These are phyloP conservation scores for Aspergillus sojae DNA, from an alignment of 2,329 filamentous ascomycete genomes.

Conservation along the genomic window DNA sequence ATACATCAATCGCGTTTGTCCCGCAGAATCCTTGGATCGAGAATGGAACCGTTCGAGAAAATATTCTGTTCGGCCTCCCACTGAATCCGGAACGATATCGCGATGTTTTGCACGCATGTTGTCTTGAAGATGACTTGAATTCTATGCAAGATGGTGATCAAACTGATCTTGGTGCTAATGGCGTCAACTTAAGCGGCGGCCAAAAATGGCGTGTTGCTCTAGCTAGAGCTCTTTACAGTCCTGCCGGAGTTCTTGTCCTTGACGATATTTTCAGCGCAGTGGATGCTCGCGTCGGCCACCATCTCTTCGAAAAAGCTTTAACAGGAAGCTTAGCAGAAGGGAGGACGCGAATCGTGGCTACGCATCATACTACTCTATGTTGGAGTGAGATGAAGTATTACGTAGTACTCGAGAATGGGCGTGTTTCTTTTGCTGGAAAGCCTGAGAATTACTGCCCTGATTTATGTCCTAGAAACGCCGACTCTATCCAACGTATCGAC, in stretches of 20 bases:
- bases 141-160: slow-evolving; percentile 73
- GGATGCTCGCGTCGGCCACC: slow-evolving; percentile 74
- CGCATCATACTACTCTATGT: slow-evolving; percentile 72
- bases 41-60: slow-evolving; percentile 74
- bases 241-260: slow-evolving; percentile 71
- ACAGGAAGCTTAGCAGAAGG: slow-evolving; percentile 70
- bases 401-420: slow-evolving; percentile 12
- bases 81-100: slow-evolving; percentile 66
- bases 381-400: slow-evolving; percentile 7
- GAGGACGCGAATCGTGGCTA: slow-evolving; percentile 74
- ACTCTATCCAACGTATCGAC: not conserved
- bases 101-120: slow-evolving; percentile 70
- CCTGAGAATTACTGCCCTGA: slow-evolving; percentile 3
- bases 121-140: slow-evolving; percentile 71
- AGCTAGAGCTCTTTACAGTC: slow-evolving; percentile 74
- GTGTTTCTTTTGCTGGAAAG: slow-evolving; percentile 2
- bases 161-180: slow-evolving; percentile 79
- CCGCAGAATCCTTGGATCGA: slow-evolving; percentile 81
- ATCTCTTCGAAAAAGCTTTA: slow-evolving; percentile 74
- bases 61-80: slow-evolving; percentile 74
- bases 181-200: slow-evolving; percentile 78
- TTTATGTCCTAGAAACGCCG: slow-evolving; percentile 35
- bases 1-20: slow-evolving; percentile 70
- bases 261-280: slow-evolving; percentile 81
- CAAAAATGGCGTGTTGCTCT: slow-evolving; percentile 80